phyloP scores from a whole-genome alignment of 139 green algal genomes.

The Nannochloris sp. region DNA sequence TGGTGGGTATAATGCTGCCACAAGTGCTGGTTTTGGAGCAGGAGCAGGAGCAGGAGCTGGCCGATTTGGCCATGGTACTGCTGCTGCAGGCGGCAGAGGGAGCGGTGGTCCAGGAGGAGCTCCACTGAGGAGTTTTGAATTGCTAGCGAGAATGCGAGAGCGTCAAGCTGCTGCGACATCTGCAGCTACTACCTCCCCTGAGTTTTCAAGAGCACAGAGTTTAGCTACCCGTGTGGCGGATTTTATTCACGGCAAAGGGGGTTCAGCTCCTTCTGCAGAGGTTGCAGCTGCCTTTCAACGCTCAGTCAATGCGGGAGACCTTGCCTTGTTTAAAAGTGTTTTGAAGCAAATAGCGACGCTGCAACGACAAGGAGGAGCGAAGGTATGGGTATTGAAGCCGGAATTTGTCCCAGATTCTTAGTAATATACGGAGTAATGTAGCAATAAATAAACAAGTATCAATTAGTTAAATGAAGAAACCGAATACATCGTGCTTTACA shows the following conservation, averaged over 20 bases:
- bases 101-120: slow-evolving; percentile 1
- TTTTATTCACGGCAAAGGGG: slow-evolving; percentile 42
- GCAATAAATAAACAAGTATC: no score
- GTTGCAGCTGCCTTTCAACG: slow-evolving; percentile 53
- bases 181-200: not conserved
- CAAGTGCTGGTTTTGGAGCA: slow-evolving; percentile 6
- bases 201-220: slow-evolving; percentile 12
- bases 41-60: not conserved
- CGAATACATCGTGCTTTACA: no score
- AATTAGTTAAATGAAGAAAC: no score
- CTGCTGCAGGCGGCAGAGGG: not conserved
- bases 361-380: slow-evolving; percentile 22
- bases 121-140: slow-evolving; percentile 19
- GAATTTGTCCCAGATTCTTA: no score
- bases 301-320: slow-evolving; percentile 22
- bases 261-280: slow-evolving; percentile 31
- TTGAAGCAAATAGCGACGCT: slow-evolving; percentile 61
- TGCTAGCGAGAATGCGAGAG: slow-evolving; percentile 44
- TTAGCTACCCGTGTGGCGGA: slow-evolving; percentile 40
- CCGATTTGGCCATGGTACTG: not conserved
- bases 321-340: slow-evolving; percentile 62
- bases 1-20: not conserved
- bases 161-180: slow-evolving; percentile 22
- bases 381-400: slow-evolving; percentile 52
- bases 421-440: no score